Percentiles rank a stretch among this genome's conserved stretches.
These are phyloP conservation scores for Fraxinus angustifolia DNA, from an alignment of 305 asterid genomes.

Conservation along the genomic window DNA sequence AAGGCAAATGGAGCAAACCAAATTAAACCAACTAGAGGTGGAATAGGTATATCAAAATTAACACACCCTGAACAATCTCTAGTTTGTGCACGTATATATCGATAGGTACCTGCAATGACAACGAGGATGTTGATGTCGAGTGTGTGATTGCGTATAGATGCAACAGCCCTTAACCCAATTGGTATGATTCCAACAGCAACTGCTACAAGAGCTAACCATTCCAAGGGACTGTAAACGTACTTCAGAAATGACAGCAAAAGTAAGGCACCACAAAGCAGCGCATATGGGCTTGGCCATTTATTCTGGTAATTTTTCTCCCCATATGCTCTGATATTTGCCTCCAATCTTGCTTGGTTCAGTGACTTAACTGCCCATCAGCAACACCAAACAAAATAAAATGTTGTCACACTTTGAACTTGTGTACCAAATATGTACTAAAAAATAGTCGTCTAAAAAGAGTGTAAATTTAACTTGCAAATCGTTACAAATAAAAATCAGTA, in stretches of 20 bases:
- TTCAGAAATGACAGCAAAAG: slow-evolving; percentile 51
- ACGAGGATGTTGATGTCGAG: slow-evolving; percentile 75
- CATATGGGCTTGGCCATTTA: slow-evolving; percentile 74
- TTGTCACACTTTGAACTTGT: background rate
- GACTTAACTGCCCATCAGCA: slow-evolving; percentile 52
- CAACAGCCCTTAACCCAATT: slow-evolving; percentile 41
- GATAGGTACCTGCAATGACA: slow-evolving; percentile 56
- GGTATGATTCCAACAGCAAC: slow-evolving; percentile 64
- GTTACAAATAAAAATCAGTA: background rate
- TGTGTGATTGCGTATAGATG: slow-evolving; percentile 42
- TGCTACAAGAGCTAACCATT: slow-evolving; percentile 71
- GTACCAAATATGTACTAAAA: background rate
- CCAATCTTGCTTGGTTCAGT: slow-evolving; percentile 65
- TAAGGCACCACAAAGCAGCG: slow-evolving; percentile 50
- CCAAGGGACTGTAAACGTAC: slow-evolving; percentile 43
- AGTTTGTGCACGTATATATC: background rate
- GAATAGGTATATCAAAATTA: background rate
- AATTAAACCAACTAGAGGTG: background rate
- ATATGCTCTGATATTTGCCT: slow-evolving; percentile 49
- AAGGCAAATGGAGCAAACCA: background rate
- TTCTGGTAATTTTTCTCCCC: slow-evolving; percentile 42
- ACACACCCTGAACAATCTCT: background rate
- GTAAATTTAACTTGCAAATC: background rate
- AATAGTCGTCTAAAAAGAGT: background rate
- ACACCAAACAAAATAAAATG: background rate